Base-by-base conservation (phyloP, 1,284 basidiomycete genomes). In the Polyporus tsugae region DNA sequence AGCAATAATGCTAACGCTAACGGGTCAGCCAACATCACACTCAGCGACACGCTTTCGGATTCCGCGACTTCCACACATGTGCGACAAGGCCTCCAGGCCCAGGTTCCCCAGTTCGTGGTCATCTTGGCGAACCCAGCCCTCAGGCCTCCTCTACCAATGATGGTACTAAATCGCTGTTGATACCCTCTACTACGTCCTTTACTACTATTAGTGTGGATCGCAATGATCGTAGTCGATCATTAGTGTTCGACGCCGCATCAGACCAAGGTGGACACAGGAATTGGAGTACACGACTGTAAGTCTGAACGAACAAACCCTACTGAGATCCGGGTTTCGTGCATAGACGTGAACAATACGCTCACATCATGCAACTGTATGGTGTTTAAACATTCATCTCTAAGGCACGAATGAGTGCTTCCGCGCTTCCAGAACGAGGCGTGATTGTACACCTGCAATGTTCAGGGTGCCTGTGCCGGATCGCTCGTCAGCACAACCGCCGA, bases 391-490 rank as follows among this genome's bases (percentile, higher is more conserved):
- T 29, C 13, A 19, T 33, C 52, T 55, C 52, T 13, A 6, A 55
- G 4, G 52, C 13, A 33, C 29, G 52, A 13, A 55, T 35, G 29
- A 55, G 52, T 2, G 15, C 33, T 55, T 55, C 52, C 6, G 52
- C 52, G 52, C 33, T 35, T 6, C 29, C 29, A 6, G 52, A 55
- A 17, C 52, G 52, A 35, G 52, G 29, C 6, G 52, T 33, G 52
- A 55, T 55, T 33, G 15, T 33, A 29, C 52, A 55, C 29, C 52
- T 55, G 52, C 52, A 55, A 15, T 55, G 29, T 55, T 55, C 15
- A 35, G 33, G 52, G 7, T 55, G 52, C 52, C 52, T 55, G 17
- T 13, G 11, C 6, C 6, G 42, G n/a, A 5, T n/a, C 52, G 29
- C 29, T 55, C 33, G 52, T 55, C 5, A 55, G 52, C 52, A 33